Conservation (phyloP, 1,284 basidiomycete species). For the Ganoderma meredithae region DNA sequence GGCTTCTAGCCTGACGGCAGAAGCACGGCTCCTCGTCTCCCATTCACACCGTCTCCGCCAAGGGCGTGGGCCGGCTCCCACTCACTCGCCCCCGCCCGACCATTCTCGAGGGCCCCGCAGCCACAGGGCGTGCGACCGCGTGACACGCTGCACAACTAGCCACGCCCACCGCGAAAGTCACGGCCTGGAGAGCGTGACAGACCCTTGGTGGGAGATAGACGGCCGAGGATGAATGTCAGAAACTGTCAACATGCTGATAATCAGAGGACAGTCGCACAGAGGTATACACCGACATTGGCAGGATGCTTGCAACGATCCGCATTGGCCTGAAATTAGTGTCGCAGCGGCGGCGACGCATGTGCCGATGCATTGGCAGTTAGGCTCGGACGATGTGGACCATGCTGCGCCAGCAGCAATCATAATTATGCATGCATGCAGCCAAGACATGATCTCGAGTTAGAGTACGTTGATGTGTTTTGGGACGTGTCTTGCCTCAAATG, state of each 20-base stretch:
- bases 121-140: neutral
- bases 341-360: neutral
- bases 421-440: neutral
- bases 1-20: constrained; percentile 5
- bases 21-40: neutral
- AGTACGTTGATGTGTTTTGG: neutral
- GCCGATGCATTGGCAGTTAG: neutral
- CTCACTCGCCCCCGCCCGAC: neutral
- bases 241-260: neutral
- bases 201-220: neutral
- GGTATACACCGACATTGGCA: neutral
- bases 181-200: neutral
- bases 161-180: neutral
- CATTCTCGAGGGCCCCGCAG: neutral
- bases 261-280: neutral
- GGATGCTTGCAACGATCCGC: neutral
- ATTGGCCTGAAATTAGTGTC: neutral
- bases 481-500: constrained; percentile 1
- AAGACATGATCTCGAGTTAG: neutral
- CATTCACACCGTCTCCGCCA: neutral
- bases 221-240: constrained; percentile 6
- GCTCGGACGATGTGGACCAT: neutral
- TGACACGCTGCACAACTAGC: neutral
- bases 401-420: neutral
- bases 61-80: neutral